Conservation (phyloP, 2,329 filamentous ascomycete species). For the Nemania sp. region DNA sequence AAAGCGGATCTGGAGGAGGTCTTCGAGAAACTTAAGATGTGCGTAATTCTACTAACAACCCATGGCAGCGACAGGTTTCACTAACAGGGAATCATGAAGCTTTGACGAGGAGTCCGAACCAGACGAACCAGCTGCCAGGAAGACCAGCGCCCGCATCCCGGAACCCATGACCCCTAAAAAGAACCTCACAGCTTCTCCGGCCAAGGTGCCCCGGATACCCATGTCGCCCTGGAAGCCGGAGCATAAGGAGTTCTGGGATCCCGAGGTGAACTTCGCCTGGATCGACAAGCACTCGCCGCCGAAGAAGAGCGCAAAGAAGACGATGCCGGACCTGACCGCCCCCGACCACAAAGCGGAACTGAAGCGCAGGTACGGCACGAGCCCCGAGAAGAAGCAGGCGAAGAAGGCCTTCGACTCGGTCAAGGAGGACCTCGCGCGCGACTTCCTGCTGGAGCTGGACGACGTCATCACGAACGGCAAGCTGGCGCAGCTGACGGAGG, state of each 20-base stretch:
- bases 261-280: slow-evolving; percentile 41
- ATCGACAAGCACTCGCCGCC: slow-evolving; percentile 42
- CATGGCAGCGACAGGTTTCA: neutral
- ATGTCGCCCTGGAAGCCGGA: slow-evolving; percentile 41
- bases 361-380: slow-evolving; percentile 42
- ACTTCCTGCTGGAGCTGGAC: slow-evolving; percentile 74
- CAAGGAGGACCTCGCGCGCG: slow-evolving; percentile 66
- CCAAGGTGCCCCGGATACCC: slow-evolving; percentile 36
- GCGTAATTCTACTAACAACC: slow-evolving; percentile 14
- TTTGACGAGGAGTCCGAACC: slow-evolving; percentile 36
- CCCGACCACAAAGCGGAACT: slow-evolving; percentile 32
- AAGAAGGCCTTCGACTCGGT: slow-evolving; percentile 65
- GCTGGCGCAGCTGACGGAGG: slow-evolving; percentile 60
- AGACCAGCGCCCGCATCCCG: slow-evolving; percentile 19
- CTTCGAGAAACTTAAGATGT: slow-evolving; percentile 42
- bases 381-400: slow-evolving; percentile 43
- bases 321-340: slow-evolving; percentile 15
- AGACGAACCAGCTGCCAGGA: slow-evolving; percentile 24
- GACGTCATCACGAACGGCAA: slow-evolving; percentile 62
- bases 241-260: slow-evolving; percentile 43
- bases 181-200: slow-evolving; percentile 34
- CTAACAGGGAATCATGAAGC: slow-evolving; percentile 26
- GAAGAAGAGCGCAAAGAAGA: slow-evolving; percentile 31
- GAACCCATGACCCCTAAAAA: slow-evolving; percentile 38
- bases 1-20: slow-evolving; percentile 36